These are phyloP conservation scores for Heterobasidion parviporum DNA, from an alignment of 1,284 basidiomycete genomes.

Conservation along the genomic window DNA sequence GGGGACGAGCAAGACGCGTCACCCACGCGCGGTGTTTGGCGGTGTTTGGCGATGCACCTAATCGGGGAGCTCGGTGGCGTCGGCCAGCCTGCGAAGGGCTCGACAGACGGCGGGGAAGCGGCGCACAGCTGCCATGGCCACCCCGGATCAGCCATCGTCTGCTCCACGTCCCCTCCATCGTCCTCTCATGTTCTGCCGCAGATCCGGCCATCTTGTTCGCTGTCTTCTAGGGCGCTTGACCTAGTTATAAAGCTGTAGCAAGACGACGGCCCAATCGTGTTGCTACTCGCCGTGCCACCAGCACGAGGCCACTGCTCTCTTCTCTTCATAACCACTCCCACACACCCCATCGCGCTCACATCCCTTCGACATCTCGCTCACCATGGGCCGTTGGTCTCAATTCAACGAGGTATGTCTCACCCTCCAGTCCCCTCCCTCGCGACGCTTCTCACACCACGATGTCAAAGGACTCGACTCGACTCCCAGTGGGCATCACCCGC, in stretches of 20 bases:
- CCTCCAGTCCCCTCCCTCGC: not conserved
- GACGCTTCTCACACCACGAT: not conserved
- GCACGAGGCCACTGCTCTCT: not conserved
- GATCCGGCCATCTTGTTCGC: not conserved
- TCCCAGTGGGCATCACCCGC: constrained; percentile 43
- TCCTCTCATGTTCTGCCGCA: not conserved
- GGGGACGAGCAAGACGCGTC: constrained; percentile 2
- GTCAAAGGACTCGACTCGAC: constrained; percentile 36
- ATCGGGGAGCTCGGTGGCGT: not conserved
- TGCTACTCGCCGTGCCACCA: not conserved
- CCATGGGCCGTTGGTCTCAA: constrained; percentile 1
- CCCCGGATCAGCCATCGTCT: not conserved
- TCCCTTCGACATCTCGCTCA: not conserved
- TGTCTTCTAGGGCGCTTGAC: not conserved
- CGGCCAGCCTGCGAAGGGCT: not conserved
- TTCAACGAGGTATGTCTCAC: not conserved
- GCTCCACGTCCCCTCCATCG: no score
- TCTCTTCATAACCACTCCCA: not conserved
- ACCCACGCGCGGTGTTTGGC: not conserved
- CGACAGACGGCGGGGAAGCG: not conserved
- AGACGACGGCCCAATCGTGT: not conserved
- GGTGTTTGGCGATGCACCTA: not conserved
- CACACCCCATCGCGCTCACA: not conserved
- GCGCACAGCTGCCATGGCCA: not conserved
- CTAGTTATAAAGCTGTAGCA: not conserved